phyloP scores from a whole-genome alignment of 2,329 filamentous ascomycete species.

The Aspergillus quadricinctus region DNA sequence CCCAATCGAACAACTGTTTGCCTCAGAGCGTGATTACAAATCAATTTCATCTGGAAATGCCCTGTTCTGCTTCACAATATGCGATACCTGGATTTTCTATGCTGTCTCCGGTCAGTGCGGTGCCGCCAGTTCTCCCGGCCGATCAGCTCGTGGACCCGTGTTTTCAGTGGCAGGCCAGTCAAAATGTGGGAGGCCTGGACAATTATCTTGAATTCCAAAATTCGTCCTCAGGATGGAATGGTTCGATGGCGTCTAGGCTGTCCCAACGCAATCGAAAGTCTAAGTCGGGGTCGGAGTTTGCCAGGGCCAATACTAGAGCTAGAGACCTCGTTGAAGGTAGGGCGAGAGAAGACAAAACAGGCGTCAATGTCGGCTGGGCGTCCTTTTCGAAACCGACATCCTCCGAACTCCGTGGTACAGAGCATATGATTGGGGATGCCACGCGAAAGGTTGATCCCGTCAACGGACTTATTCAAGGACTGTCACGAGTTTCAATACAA shows the following conservation, averaged over 20 bases:
- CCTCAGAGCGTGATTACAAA: neutral
- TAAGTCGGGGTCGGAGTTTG: neutral
- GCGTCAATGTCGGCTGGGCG: conserved; percentile 4
- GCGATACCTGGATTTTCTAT: neutral
- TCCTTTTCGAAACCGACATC: conserved; percentile 9
- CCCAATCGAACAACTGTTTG: neutral
- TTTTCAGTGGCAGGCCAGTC: neutral
- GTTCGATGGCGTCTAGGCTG: neutral
- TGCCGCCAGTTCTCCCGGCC: neutral
- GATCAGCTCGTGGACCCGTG: neutral
- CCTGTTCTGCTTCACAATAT: neutral
- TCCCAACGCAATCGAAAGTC: neutral
- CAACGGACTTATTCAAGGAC: conserved; percentile 25
- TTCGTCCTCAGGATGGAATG: neutral
- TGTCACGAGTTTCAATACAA: conserved; percentile 18
- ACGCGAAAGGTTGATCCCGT: conserved; percentile 24
- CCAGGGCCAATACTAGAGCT: neutral
- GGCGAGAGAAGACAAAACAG: neutral
- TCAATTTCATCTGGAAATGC: neutral
- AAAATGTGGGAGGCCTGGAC: neutral
- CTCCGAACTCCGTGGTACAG: conserved; percentile 22
- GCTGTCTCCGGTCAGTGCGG: neutral
- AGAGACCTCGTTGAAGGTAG: neutral
- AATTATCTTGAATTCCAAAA: neutral
- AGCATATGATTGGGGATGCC: conserved; percentile 28